phyloP scores from a whole-genome alignment of 306 rosid species.

The Vicia sativa region DNA sequence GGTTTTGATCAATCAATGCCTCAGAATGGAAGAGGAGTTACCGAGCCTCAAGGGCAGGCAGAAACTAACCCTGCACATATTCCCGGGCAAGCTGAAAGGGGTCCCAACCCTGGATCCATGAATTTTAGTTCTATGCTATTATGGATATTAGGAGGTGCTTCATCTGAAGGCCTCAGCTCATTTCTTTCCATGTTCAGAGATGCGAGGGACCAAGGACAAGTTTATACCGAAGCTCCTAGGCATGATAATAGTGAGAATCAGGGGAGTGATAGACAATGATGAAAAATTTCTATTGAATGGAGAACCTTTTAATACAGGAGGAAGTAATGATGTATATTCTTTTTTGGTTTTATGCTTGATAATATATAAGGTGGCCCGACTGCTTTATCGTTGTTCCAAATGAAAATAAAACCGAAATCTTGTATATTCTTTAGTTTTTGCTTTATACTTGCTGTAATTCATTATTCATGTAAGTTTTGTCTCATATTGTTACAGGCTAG shows the following conservation, averaged over 20 bases:
- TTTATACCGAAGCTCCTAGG: constrained; percentile 55
- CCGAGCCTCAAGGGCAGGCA: constrained; percentile 49
- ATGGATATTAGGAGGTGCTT: constrained; percentile 92
- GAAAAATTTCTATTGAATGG: constrained; percentile 19
- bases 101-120: constrained; percentile 71
- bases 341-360: not conserved
- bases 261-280: constrained; percentile 48
- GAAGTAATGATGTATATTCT: constrained; percentile 20
- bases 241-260: constrained; percentile 48
- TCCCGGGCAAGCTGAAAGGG: constrained; percentile 65
- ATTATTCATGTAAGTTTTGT: constrained; percentile 6
- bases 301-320: constrained; percentile 39
- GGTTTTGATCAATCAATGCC: constrained; percentile 51
- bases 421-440: constrained; percentile 25
- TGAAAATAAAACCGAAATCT: constrained; percentile 18
- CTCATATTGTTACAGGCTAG: not conserved
- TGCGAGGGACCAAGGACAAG: constrained; percentile 83
- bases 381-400: constrained; percentile 25
- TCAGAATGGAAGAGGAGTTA: constrained; percentile 47
- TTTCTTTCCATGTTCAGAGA: constrained; percentile 92
- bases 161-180: constrained; percentile 87
- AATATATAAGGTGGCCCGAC: constrained; percentile 35
- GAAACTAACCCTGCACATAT: constrained; percentile 58
- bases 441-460: constrained; percentile 15
- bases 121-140: constrained; percentile 83